Evolutionary conservation across 768 basidiomycete species (phyloP).

Genomic region (Suillus spraguei): DNA sequence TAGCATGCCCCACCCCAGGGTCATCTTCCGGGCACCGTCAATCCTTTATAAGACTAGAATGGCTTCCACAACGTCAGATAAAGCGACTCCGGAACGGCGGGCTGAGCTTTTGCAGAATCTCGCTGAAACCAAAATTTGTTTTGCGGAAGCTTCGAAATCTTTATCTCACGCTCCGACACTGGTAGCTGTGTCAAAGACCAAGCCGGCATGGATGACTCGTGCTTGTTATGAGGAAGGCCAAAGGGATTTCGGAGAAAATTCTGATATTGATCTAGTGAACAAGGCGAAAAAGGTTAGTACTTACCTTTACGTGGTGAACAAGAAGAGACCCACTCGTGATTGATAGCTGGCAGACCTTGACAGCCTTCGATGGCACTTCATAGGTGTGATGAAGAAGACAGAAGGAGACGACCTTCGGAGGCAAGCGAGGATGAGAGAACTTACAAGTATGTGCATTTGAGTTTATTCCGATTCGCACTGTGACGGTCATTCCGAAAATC

Average conservation of each 20-base stretch:
- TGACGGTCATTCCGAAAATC: conserved; percentile 10
- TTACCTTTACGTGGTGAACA: not conserved
- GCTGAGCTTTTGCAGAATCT: conserved; percentile 58
- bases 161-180: conserved; percentile 42
- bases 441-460: conserved; percentile 60
- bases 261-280: conserved; percentile 89
- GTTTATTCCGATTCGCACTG: conserved; percentile 7
- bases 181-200: conserved; percentile 93
- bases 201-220: conserved; percentile 84
- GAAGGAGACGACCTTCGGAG: conserved; percentile 53
- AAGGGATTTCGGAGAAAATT: conserved; percentile 96
- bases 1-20: not conserved
- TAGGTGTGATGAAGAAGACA: conserved; percentile 51
- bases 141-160: conserved; percentile 38
- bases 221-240: conserved; percentile 83
- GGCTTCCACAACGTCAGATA: conserved; percentile 18
- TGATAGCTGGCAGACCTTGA: conserved; percentile 58
- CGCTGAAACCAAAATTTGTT: conserved; percentile 50
- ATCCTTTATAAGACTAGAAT: conserved; percentile 18
- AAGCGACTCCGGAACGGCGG: conserved; percentile 43
- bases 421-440: conserved; percentile 89
- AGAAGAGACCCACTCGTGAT: not conserved
- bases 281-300: conserved; percentile 71
- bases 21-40: conserved; percentile 12
- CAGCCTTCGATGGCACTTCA: conserved; percentile 96